A percentile compares a stretch with the other conserved stretches of the same genome.
Evolutionary conservation across 306 rosid species (phyloP).

Genomic region (Vachellia collinsii): DNA sequence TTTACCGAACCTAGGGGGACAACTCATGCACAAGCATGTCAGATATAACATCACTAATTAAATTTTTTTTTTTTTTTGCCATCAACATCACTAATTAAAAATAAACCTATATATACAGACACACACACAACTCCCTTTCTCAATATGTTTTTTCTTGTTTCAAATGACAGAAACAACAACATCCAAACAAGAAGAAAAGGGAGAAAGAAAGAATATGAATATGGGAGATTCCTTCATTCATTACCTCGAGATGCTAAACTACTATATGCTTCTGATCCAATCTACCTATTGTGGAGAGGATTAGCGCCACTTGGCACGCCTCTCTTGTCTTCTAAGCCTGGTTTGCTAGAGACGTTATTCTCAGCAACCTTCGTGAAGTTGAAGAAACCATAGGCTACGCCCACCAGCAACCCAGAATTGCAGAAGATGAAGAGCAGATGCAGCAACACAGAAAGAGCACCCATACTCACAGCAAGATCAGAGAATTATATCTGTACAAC

Average conservation of each 20-base stretch:
- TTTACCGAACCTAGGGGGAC: slow-evolving; percentile 58
- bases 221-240: slow-evolving; percentile 41
- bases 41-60: slow-evolving; percentile 29
- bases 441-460: slow-evolving; percentile 46
- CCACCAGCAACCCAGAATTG: slow-evolving; percentile 45
- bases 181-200: slow-evolving; percentile 51
- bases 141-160: slow-evolving; percentile 33
- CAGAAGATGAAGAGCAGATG: slow-evolving; percentile 46
- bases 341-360: slow-evolving; percentile 32
- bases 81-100: slow-evolving; percentile 23
- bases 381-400: slow-evolving; percentile 39
- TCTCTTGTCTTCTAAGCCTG: slow-evolving; percentile 58
- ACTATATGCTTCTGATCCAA: slow-evolving; percentile 22
- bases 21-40: slow-evolving; percentile 66
- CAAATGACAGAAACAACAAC: slow-evolving; percentile 36
- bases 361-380: slow-evolving; percentile 30
- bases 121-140: slow-evolving; percentile 2
- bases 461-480: neutral
- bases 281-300: slow-evolving; percentile 73
- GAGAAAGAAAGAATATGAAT: slow-evolving; percentile 17
- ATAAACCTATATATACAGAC: neutral
- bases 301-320: slow-evolving; percentile 71
- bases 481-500: neutral
- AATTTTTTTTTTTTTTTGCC: too few species aligned
- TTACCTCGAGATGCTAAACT: neutral